Base-by-base conservation (phyloP, 768 basidiomycete species). In the Mycena crocata region DNA sequence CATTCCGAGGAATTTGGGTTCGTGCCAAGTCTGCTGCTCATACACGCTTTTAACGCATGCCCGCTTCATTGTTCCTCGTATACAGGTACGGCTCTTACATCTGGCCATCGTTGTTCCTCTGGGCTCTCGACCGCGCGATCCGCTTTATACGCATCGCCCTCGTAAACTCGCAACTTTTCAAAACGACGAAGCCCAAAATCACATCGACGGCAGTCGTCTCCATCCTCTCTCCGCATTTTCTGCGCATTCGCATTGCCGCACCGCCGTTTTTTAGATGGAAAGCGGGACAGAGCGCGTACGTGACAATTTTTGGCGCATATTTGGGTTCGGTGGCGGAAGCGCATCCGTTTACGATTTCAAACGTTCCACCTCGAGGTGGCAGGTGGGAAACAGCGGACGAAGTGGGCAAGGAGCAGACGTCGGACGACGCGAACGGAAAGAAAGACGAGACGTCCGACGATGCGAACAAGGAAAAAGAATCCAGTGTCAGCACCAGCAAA, bases 291-390 rank as follows among this genome's bases (percentile, higher is more conserved):
- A 75, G 77, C n/a, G 81, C 79, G 0, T 85, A 78, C 64, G 73
- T 86, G 32, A 78, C 71, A 12, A 74, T 86, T 67, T 81, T 79
- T 19, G 83, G 82, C 9, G 69, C 57, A 2, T 62, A 61, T 26
- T 1, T 40, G 7, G 44, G 23, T 0, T 68, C 80, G 30, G 78
- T 80, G 5, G 76, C 80, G 26, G 85, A 85, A 71, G 69, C 82
- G 0, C 84, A 86, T 63, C 84, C 84, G 1, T 86, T 86, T 72
- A 84, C 85, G 6, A 86, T 86, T 35, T 59, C 57, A 12, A 62
- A 70, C 24, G 67, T n/a, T n/a, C n/a, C 55, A 7, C 64, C 64
- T 1, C 44, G 21, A 8, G 48, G 51, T 1, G 49, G 44, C 2
- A 23, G 54, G 2, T 34, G 49, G 26, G 21, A 34, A 24, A 39